These are phyloP conservation scores for Avena insularis DNA, from an alignment of 176 grass and related monocot genomes.

Conservation along the genomic window DNA sequence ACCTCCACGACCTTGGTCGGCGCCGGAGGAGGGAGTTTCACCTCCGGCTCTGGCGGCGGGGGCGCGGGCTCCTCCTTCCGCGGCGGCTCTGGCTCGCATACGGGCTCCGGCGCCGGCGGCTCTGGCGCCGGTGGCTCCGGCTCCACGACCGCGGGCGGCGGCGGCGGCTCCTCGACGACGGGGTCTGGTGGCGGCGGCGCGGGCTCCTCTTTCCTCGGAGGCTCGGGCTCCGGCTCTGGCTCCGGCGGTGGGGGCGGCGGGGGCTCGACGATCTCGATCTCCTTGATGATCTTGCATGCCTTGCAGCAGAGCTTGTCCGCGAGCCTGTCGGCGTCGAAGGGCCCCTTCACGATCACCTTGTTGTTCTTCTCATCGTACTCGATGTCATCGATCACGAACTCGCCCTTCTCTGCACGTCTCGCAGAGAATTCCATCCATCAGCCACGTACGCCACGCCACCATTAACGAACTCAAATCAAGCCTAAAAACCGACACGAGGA, in stretches of 20 bases:
- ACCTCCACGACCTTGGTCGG: conserved; percentile 39
- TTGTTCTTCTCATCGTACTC: conserved; percentile 73
- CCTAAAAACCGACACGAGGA: too few species aligned
- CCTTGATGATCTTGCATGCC: conserved; percentile 81
- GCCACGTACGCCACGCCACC: too few species aligned
- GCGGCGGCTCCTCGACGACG: background rate
- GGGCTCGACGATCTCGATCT: conserved; percentile 22
- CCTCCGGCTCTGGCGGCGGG: background rate
- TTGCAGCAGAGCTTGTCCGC: conserved; percentile 80
- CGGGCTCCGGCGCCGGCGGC: background rate
- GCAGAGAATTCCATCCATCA: background rate
- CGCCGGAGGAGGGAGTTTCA: background rate
- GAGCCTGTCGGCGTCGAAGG: conserved; percentile 72
- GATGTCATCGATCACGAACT: conserved; percentile 67
- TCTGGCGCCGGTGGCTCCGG: background rate
- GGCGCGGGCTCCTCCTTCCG: background rate
- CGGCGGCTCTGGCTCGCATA: background rate
- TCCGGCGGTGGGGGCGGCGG: too few species aligned
- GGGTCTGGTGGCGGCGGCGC: background rate
- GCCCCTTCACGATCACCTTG: conserved; percentile 60
- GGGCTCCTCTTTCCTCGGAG: background rate
- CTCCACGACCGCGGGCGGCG: background rate
- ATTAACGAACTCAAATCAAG: too few species aligned
- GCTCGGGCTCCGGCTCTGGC: background rate
- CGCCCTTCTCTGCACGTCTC: conserved; percentile 46